Percentiles rank a stretch among this genome's conserved stretches.
phyloP scores from a whole-genome alignment of 1,284 basidiomycete species.

The Xerocomus minutiporus region DNA sequence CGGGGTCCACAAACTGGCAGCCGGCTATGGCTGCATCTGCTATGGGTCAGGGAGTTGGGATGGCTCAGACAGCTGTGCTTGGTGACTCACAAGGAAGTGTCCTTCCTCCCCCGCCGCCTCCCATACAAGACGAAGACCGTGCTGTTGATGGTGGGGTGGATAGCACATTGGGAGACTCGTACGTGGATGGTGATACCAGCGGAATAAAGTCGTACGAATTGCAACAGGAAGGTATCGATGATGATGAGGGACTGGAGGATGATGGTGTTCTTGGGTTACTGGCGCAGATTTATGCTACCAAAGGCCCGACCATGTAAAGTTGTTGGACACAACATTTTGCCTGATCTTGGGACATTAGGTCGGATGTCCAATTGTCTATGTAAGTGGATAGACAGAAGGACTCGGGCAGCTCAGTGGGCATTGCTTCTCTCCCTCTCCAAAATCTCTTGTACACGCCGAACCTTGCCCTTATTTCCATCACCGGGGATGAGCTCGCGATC shows the following conservation, averaged over 20 bases:
- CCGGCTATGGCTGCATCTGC: conserved; percentile 21
- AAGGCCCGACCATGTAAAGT: conserved; percentile 45
- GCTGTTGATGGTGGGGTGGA: conserved; percentile 52
- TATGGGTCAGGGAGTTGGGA: conserved; percentile 32
- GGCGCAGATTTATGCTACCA: conserved; percentile 72
- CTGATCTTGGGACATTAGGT: not conserved
- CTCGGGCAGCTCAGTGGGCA: not conserved
- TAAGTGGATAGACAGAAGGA: not conserved
- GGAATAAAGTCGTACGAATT: conserved; percentile 36
- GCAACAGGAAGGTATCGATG: conserved; percentile 48
- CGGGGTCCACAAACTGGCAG: conserved; percentile 28
- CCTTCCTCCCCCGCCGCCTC: conserved; percentile 6
- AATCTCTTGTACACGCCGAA: conserved; percentile 76
- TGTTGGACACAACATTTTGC: not conserved
- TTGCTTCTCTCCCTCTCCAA: conserved; percentile 40
- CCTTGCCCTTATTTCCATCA: conserved; percentile 71
- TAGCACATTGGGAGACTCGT: conserved; percentile 59
- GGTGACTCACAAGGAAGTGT: conserved; percentile 67
- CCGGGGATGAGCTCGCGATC: conserved; percentile 66
- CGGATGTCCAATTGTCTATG: not conserved
- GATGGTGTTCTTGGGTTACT: conserved; percentile 72
- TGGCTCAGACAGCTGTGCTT: conserved; percentile 64
- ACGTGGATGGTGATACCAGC: conserved; percentile 59
- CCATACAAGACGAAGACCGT: conserved; percentile 44
- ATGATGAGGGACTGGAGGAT: conserved; percentile 56